Conservation (phyloP, 2,329 filamentous ascomycete species). For the Fusarium mexicanum region DNA sequence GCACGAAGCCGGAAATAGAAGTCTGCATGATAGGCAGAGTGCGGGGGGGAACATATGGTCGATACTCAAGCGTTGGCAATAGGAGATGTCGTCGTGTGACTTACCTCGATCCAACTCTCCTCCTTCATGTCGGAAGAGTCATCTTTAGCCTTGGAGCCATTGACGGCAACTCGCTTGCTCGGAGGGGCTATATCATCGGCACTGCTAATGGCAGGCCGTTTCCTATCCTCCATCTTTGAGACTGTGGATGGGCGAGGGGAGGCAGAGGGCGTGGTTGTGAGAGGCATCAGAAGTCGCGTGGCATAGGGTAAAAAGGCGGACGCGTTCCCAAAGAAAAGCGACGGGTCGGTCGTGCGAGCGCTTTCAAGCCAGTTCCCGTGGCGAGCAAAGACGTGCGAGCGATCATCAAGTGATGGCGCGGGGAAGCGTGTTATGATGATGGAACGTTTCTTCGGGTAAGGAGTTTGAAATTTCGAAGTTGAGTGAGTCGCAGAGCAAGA, state of each 20-base stretch:
- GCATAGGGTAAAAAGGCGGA: slow-evolving; percentile 53
- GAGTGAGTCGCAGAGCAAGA: slow-evolving; percentile 52
- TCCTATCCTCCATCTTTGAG: slow-evolving; percentile 99
- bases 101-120: slow-evolving; percentile 72
- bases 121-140: slow-evolving; percentile 66
- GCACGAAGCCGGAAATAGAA: slow-evolving; percentile 34
- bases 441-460: slow-evolving; percentile 49
- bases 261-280: slow-evolving; percentile 78
- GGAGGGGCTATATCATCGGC: slow-evolving; percentile 87
- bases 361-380: slow-evolving; percentile 50
- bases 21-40: slow-evolving; percentile 18
- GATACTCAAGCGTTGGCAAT: slow-evolving; percentile 22
- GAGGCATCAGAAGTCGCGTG: slow-evolving; percentile 79
- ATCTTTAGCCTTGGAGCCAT: slow-evolving; percentile 72
- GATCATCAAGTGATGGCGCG: slow-evolving; percentile 50
- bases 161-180: slow-evolving; percentile 90
- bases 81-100: slow-evolving; percentile 54
- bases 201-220: slow-evolving; percentile 86
- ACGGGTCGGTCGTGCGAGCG: slow-evolving; percentile 42
- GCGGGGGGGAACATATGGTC: slow-evolving; percentile 16
- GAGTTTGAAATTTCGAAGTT: slow-evolving; percentile 59
- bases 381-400: slow-evolving; percentile 45
- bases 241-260: slow-evolving; percentile 80
- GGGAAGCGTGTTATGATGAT: slow-evolving; percentile 47
- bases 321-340: slow-evolving; percentile 47